A percentile compares a stretch with the other conserved stretches of the same genome.
phyloP scores from a whole-genome alignment of 75 land plant species.

The Selaginella tamariscina region DNA sequence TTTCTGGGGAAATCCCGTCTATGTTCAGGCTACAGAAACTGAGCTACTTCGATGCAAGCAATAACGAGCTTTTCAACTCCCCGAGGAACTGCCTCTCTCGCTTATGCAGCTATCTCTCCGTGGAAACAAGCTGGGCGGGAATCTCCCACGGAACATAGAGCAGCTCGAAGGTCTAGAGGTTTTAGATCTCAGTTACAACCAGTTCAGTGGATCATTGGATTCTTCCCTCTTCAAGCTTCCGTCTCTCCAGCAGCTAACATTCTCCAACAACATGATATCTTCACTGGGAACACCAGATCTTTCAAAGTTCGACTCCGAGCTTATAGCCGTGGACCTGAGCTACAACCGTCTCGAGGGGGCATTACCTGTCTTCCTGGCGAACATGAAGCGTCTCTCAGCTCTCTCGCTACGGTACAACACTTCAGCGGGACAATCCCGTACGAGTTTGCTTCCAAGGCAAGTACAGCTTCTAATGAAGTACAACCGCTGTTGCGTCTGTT shows the following conservation, averaged over 20 bases:
- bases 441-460: conserved; percentile 27
- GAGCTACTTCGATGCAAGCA: conserved; percentile 33
- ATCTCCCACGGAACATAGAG: background rate
- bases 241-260: conserved; percentile 40
- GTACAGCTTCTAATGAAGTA: conserved; percentile 8
- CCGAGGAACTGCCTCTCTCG: conserved; percentile 13
- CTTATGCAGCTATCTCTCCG: conserved; percentile 11
- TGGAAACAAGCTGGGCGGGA: conserved; percentile 9
- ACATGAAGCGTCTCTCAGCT: conserved; percentile 30
- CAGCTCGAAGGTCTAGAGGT: conserved; percentile 13
- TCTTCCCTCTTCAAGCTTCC: conserved; percentile 37
- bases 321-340: conserved; percentile 51
- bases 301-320: conserved; percentile 2
- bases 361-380: conserved; percentile 32
- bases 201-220: conserved; percentile 17
- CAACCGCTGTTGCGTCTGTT: conserved; percentile 32
- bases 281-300: conserved; percentile 14
- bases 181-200: conserved; percentile 13
- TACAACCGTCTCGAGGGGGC: conserved; percentile 39
- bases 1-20: conserved; percentile 42
- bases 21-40: conserved; percentile 23
- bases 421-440: conserved; percentile 43
- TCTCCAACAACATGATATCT: conserved; percentile 43
- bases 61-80: conserved; percentile 30
- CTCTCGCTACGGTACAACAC: conserved; percentile 45